A percentile compares a stretch with the other conserved stretches of the same genome.
Conservation (phyloP, 1,284 basidiomycete genomes). For the Trametes hirsuta region DNA sequence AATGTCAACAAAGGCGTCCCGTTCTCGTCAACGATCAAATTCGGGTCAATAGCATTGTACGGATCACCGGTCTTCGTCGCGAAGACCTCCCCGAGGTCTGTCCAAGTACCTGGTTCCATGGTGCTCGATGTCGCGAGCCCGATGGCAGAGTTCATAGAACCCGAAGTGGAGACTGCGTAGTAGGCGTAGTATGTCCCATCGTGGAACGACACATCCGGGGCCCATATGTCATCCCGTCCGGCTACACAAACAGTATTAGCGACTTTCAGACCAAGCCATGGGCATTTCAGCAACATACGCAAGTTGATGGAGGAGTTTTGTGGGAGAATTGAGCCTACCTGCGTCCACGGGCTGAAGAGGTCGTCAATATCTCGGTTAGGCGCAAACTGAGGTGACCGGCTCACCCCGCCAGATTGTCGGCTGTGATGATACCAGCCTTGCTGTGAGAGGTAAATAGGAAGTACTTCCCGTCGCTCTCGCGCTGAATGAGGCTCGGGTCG, state of each 20-base stretch:
- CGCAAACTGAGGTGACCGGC: not conserved
- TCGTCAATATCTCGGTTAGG: not conserved
- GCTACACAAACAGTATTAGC: not conserved
- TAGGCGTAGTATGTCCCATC: constrained; percentile 31
- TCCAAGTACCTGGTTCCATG: constrained; percentile 39
- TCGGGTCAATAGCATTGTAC: constrained; percentile 36
- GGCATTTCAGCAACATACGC: not conserved
- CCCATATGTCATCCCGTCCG: constrained; percentile 17
- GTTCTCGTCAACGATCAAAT: constrained; percentile 9
- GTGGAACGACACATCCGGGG: constrained; percentile 18
- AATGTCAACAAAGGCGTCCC: constrained; percentile 10
- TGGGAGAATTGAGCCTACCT: constrained; percentile 18
- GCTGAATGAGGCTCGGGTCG: constrained; percentile 26
- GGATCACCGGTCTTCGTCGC: constrained; percentile 30
- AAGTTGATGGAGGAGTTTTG: constrained; percentile 12
- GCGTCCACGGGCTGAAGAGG: constrained; percentile 16
- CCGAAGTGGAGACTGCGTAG: constrained; percentile 37
- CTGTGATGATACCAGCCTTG: constrained; percentile 23
- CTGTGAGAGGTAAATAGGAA: constrained; percentile 27
- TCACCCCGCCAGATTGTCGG: constrained; percentile 25
- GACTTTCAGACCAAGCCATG: not conserved
- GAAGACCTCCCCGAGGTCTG: constrained; percentile 37
- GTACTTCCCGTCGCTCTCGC: constrained; percentile 25
- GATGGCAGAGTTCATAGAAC: constrained; percentile 37
- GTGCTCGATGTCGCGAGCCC: constrained; percentile 37